Base-by-base conservation (phyloP, 805 yeast species). In the Metschnikowia lochheadii region DNA sequence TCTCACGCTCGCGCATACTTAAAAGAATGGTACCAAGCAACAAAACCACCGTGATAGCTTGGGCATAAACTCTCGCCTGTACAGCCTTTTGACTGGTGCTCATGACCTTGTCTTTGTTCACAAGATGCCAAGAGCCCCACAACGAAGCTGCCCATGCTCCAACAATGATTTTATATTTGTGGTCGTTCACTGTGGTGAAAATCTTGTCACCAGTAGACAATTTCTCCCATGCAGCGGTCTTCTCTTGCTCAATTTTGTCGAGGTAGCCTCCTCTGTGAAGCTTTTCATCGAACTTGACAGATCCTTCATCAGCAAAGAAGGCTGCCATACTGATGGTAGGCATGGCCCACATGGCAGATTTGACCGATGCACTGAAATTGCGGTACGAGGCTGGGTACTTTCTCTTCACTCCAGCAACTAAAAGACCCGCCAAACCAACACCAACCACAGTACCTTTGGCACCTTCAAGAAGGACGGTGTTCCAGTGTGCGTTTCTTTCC, bases 61-160 rank as follows among this genome's bases (percentile, higher is more conserved):
- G 96, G 10, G 96, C 96, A 64, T 88, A 88, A 87, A 88, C 88
- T 79, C 96, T 83, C 32, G 95, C 95, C 64, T 85, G 91, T 33
- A 86, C 94, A 44, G 87, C 81, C 66, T 87, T 89, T 70, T 89
- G 96, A 5, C 94, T 70, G 56, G 76, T 78, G 49, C 88, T 80
- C 85, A 89, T 79, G 64, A 83, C 72, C 56, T 82, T 84, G 65
- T 89, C 96, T 58, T 78, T 80, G 70, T 87, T 83, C 47, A 87
- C 89, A 41, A 72, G 61, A 43, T 69, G 79, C 89, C 92, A 89
- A 4, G 95, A 85, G 1, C 90, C 96, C 57, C 77, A 87, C 73
- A 87, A 68, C 3, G 92, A 84, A 20, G 82, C 86, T 5, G 88
- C 90, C 96, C 96, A 87, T 7, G 85, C 78, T 49, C 81, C 83